Base-by-base conservation (phyloP, 2,329 filamentous ascomycete species). In the Cordyceps cateniannulata region DNA sequence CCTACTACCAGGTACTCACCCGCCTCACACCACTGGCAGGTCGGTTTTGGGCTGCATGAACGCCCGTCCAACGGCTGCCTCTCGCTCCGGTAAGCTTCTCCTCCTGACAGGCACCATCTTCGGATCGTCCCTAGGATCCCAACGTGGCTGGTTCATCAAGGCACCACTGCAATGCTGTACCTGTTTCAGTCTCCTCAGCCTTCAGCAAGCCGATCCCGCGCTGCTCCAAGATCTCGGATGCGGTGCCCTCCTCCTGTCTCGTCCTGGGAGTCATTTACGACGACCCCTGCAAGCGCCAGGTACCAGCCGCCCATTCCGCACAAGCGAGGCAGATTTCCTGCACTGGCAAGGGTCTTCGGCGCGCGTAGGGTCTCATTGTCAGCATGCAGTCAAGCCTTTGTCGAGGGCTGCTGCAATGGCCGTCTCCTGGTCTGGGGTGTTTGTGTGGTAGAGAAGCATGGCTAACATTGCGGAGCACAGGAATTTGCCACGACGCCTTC, bases 201-300 rank as follows among this genome's bases (percentile, higher is more conserved):
- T n/a, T 53, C 38, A 22, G 27, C 38, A 38, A 9, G n/a, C 27
- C 38, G 57, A 53, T 59, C 56, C 25, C 22, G 42, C 40, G 14
- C 44, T 24, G 22, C 32, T 58, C 47, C 35, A 12, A 44, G 48
- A 50, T 51, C 47, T 44, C 56, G 18, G 8, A n/a, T 27, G 40
- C 29, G 3, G 2, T 38, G 27, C 12, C 44, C 25, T n/a, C 5
- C 20, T 42, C 44, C 38, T 32, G 48, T 59, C 48, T 38, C 48
- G 40, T 53, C 38, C 47, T 49, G 25, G 25, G 6, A 9, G 1
- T 24, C 10, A 48, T 6, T 25, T 32, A 35, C 48, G n/a, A 32
- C 56, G 27, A 25, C 57, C 49, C 57, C 49, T 59, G 57, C 49
- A 59, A 53, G 57, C 57, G 57, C 49, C 38, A 52, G n/a, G 7